Evolutionary conservation across 441 rosid genomes (phyloP).

Genomic region (Sinapis alba): DNA sequence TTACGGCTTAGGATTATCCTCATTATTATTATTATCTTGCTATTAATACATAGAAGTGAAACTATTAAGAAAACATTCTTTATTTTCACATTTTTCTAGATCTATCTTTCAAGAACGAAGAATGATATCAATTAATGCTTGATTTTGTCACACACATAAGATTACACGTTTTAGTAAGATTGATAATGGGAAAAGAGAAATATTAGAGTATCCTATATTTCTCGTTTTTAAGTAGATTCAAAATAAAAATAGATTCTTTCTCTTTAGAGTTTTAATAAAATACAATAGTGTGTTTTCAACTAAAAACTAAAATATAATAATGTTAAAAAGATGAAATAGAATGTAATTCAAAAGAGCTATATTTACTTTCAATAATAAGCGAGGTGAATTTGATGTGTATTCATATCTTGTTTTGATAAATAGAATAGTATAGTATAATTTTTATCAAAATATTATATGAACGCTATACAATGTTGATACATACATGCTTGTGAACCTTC

Average conservation of each 20-base stretch:
- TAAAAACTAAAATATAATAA: not conserved
- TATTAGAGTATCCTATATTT: not conserved
- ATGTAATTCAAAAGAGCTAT: too few relatives aligned
- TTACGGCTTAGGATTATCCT: not conserved
- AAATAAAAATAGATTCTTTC: not conserved
- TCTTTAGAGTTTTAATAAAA: not conserved
- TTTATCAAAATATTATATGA: too few relatives aligned
- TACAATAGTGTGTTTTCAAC: not conserved
- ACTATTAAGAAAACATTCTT: constrained; percentile 30
- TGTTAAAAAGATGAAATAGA: not conserved
- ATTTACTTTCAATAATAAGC: too few relatives aligned
- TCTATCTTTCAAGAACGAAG: constrained; percentile 1
- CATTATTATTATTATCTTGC: not conserved
- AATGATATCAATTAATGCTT: constrained; percentile 4
- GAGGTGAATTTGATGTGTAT: too few relatives aligned
- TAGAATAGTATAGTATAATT: too few relatives aligned
- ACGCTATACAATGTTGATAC: too few relatives aligned
- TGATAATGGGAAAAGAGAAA: not conserved
- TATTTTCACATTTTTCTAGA: constrained; percentile 12
- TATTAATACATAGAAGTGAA: constrained; percentile 16
- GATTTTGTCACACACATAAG: constrained; percentile 17
- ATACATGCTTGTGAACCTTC: too few relatives aligned
- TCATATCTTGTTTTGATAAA: too few relatives aligned
- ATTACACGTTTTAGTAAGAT: not conserved
- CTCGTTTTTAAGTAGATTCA: not conserved